A percentile compares a stretch with the other conserved stretches of the same genome.
Conservation (phyloP, 2,329 filamentous ascomycete species). For the Botryotinia narcissicola region DNA sequence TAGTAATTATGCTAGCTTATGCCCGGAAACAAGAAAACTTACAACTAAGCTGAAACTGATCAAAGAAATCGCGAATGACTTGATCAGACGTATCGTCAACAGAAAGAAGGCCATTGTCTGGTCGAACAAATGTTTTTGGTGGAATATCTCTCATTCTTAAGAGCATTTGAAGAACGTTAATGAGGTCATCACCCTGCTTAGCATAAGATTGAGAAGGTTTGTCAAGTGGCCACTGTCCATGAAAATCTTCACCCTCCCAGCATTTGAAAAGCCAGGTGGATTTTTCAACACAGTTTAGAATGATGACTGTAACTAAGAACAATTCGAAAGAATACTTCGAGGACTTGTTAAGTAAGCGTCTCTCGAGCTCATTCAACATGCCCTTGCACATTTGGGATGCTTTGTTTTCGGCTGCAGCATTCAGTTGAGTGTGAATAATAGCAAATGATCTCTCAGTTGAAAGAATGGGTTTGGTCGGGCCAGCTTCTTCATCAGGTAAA, state of each 20-base stretch:
- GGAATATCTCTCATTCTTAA: constrained; percentile 58
- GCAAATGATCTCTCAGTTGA: constrained; percentile 44
- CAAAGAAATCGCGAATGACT: constrained; percentile 51
- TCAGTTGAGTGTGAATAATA: constrained; percentile 62
- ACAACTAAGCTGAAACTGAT: constrained; percentile 57
- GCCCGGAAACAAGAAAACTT: constrained; percentile 38
- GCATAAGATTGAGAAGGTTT: constrained; percentile 56
- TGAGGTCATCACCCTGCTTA: constrained; percentile 57
- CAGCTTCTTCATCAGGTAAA: constrained; percentile 24
- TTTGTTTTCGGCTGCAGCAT: constrained; percentile 62
- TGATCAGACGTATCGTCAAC: constrained; percentile 38
- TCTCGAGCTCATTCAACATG: constrained; percentile 59
- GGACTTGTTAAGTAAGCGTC: constrained; percentile 57
- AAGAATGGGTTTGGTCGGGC: constrained; percentile 27
- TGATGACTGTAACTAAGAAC: constrained; percentile 60
- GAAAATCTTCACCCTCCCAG: constrained; percentile 59
- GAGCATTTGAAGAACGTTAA: constrained; percentile 59
- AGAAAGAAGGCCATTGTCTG: constrained; percentile 45
- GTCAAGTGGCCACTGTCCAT: constrained; percentile 57
- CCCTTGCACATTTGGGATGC: constrained; percentile 57
- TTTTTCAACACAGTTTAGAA: constrained; percentile 65
- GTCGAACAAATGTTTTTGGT: constrained; percentile 49
- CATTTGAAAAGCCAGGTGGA: constrained; percentile 67
- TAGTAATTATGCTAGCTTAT: constrained; percentile 14
- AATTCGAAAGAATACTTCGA: constrained; percentile 53